A percentile compares a stretch with the other conserved stretches of the same genome.
These are phyloP conservation scores for Trichosanthes cucumerina DNA, from an alignment of 306 rosid species.

Conservation along the genomic window DNA sequence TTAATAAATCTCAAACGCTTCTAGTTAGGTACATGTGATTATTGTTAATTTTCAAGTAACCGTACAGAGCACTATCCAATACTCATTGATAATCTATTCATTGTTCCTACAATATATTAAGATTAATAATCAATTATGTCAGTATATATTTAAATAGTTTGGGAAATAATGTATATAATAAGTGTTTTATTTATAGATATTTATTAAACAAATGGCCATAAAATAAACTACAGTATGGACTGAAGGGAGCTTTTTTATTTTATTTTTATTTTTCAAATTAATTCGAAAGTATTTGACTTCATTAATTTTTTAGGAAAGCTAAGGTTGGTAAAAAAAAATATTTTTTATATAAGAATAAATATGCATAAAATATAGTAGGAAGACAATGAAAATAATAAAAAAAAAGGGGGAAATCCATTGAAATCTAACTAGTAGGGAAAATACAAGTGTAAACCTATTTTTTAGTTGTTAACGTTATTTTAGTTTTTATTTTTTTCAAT, in stretches of 20 bases:
- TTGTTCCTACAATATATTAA: neutral
- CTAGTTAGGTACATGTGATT: neutral
- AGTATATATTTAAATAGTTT: neutral
- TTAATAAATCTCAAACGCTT: neutral
- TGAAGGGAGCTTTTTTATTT: neutral
- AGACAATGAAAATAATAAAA: too few relatives aligned
- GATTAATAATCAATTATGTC: neutral
- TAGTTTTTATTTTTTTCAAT: too few relatives aligned
- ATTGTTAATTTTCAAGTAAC: neutral
- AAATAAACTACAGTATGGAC: neutral
- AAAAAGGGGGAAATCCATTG: too few relatives aligned
- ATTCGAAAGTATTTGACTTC: neutral
- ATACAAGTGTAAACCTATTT: too few relatives aligned
- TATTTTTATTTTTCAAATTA: too few relatives aligned
- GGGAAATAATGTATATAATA: neutral
- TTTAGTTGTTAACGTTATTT: too few relatives aligned
- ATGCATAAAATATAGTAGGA: too few relatives aligned
- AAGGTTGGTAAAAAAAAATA: neutral
- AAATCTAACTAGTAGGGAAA: too few relatives aligned
- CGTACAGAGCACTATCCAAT: constrained; percentile 3
- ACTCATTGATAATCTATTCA: neutral
- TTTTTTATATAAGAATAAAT: too few relatives aligned
- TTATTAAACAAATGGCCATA: neutral
- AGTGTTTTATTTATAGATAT: neutral
- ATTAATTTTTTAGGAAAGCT: neutral